Evolutionary conservation across 1,139 yeast genomes (phyloP), one percentile per base, ranked within the genome.

Genomic region (Ogataea hybrid): DNA sequence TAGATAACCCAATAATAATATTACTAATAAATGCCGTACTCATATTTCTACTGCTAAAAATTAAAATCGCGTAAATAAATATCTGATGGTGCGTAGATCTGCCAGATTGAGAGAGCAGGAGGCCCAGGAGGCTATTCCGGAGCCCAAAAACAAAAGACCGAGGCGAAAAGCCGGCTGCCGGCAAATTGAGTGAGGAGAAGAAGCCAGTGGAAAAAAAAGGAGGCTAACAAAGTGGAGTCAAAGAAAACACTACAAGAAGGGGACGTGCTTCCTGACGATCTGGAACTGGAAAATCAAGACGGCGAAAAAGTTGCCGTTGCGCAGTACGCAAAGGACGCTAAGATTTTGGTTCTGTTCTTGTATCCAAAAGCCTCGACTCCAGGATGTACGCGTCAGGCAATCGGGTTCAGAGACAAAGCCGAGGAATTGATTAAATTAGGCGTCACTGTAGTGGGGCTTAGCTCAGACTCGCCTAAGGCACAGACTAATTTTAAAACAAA

Each of bases 281-380:
- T 85, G 41, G 69, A 69, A 0, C 67, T 90, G 30, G 57, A 69
- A 45, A 81, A 86, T 58, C 90, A 89, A 62, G 83, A 84, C 47
- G 85, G 71, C n/a, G 66, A 77, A 30, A 72, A 71, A 16, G 71
- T 89, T 35, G 66, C 73, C 28, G 65, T 85, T 52, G 60, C 56
- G 21, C 70, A 75, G 14, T 67, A 73, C 14, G 78, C 81, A 7
- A 53, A 64, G 15, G 63, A 71, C 10, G 65, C 77, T 34, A 74
- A 73, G 45, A 71, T 76, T 37, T 66, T 83, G 54, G 73, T 86
- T 39, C 75, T 84, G 32, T 84, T 84, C 61, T 77, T 96, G 12
- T 92, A 89, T 59, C 97, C 98, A 41, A 84, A 76, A 58, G 98
- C 97, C 0, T 81, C 84, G 27, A 92, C 98, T 0, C 96, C 97